Conservation (phyloP, 306 rosid genomes). For the Vicia sativa region DNA sequence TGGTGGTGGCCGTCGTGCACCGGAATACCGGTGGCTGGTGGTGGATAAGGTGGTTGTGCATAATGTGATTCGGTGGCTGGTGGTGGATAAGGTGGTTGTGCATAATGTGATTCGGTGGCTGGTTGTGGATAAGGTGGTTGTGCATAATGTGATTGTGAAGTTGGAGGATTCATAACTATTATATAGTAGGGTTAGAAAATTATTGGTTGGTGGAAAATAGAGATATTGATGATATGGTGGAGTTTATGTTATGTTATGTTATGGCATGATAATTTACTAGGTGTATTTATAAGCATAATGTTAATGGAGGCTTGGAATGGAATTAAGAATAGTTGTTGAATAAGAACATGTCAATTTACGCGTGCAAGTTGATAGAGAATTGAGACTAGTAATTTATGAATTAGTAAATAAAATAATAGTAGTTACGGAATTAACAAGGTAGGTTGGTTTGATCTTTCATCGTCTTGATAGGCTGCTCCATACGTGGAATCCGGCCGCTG, state of each 20-base stretch:
- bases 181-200: too few relatives aligned
- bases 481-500: neutral
- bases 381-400: neutral
- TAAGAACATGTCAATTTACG: neutral
- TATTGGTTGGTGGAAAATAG: neutral
- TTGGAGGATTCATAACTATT: conserved; percentile 2
- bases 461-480: neutral
- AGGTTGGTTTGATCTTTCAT: neutral
- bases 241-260: conserved; percentile 8
- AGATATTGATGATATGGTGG: neutral
- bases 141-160: neutral
- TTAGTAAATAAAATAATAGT: neutral
- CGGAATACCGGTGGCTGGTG: neutral
- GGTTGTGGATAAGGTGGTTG: neutral
- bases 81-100: neutral
- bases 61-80: neutral
- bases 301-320: neutral
- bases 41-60: neutral
- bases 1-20: neutral
- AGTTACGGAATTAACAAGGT: neutral
- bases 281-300: neutral
- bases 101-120: conserved; percentile 6
- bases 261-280: neutral
- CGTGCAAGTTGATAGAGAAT: neutral
- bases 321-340: neutral